Percentiles rank a stretch among this genome's conserved stretches.
These are phyloP conservation scores for Quercus mongolica DNA, from an alignment of 306 rosid species.

Conservation along the genomic window DNA sequence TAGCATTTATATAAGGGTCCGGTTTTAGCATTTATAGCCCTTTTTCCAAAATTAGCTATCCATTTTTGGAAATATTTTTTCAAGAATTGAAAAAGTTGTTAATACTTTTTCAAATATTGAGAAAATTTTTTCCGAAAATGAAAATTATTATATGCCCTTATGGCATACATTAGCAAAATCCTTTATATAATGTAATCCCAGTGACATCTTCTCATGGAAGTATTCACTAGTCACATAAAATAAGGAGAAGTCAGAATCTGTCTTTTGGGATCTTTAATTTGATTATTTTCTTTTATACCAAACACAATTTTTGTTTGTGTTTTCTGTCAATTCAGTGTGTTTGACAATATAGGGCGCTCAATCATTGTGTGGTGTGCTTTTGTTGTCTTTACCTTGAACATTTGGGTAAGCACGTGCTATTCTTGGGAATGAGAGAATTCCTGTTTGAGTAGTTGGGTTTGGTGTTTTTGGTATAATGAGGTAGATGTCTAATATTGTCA, in stretches of 20 bases:
- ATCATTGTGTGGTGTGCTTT: not conserved
- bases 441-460: not conserved
- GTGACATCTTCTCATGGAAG: not conserved
- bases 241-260: not conserved
- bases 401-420: not conserved
- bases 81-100: too few species aligned
- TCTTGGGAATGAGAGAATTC: not conserved
- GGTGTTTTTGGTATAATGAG: not conserved
- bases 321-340: not conserved
- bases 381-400: not conserved
- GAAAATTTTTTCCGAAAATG: too few species aligned
- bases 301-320: not conserved
- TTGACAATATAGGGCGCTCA: not conserved
- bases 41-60: not conserved
- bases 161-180: too few species aligned
- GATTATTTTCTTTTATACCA: not conserved
- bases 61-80: too few species aligned
- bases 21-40: too few species aligned
- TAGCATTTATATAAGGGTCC: too few species aligned
- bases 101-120: too few species aligned
- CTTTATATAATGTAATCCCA: too few species aligned
- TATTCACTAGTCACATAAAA: not conserved
- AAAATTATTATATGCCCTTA: too few species aligned
- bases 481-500: not conserved
- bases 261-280: not conserved